Evolutionary conservation across 225 moss, liverwort and hornwort species (phyloP).

Genomic region (Asterella californica): DNA sequence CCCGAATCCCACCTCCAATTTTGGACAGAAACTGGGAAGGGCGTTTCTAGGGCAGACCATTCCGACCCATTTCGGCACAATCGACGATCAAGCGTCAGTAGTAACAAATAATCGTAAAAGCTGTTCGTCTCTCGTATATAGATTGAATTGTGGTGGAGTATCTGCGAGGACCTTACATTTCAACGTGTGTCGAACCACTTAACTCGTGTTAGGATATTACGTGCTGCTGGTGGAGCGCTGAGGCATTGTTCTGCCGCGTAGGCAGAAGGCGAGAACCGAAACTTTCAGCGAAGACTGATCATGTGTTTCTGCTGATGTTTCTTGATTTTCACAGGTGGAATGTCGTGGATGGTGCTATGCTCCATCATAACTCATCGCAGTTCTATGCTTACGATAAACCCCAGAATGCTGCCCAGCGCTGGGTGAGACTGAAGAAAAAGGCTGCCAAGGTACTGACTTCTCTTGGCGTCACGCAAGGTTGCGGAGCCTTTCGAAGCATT

Average conservation of each 20-base stretch:
- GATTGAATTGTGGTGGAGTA: too few relatives aligned
- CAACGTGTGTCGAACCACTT: too few relatives aligned
- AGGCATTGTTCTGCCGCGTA: neutral
- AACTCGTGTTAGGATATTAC: neutral
- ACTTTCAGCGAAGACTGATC: neutral
- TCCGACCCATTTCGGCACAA: too few relatives aligned
- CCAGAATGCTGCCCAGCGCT: conserved; percentile 52
- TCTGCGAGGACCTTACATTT: too few relatives aligned
- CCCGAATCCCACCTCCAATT: neutral
- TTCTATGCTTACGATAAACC: conserved; percentile 47
- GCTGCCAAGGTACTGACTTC: conserved; percentile 59
- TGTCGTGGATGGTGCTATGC: conserved; percentile 45
- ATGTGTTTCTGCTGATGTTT: neutral
- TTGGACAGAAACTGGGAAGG: neutral
- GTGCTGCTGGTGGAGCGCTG: neutral
- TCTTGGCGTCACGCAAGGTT: too few relatives aligned
- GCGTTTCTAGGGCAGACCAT: too few relatives aligned
- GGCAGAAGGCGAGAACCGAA: neutral
- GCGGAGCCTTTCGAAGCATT: too few relatives aligned
- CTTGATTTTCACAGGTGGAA: conserved; percentile 41
- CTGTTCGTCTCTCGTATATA: too few relatives aligned
- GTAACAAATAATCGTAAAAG: too few relatives aligned
- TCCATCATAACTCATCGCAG: conserved; percentile 29
- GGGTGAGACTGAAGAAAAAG: conserved; percentile 72
- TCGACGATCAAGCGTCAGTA: too few relatives aligned